Base-by-base conservation (phyloP, 2,329 filamentous ascomycete species). In the Colletotrichum sp. region DNA sequence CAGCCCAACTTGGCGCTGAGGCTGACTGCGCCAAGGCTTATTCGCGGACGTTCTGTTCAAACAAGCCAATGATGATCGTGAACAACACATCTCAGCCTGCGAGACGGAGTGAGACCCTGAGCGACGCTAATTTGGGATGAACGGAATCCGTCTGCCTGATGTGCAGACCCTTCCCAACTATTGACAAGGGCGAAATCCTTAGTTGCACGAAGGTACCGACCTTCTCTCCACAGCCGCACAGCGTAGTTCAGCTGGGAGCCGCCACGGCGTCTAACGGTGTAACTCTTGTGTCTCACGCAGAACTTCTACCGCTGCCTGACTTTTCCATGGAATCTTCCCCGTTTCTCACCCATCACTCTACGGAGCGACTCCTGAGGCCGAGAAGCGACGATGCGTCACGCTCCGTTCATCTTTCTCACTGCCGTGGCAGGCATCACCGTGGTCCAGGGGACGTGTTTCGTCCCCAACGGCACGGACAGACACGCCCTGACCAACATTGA, bases 401-500 rank as follows among this genome's bases (percentile, higher is more conserved):
- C 18, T 13, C 18, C 22, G 6, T 5, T 44, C 8, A 13, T 52
- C 48, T 13, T 52, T 12, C 26, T 70, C 0, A 6, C 36, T 18
- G 55, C 55, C 34, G 18, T 18, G 13, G n/a, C 57, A 36, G n/a
- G 68, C 24, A 70, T 16, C 12, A 59, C 36, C 18, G 57, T 15
- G 1, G 57, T 36, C 57, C 36, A 62, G 3, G 60, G 59, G 0
- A n/a, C 30, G 26, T 75, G 72, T 34, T 75, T 71, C 52, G n/a
- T 71, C 3, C 67, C 67, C 24, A 71, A 75, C 15, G 67, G 72
- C 44, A 57, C 67, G 2, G 28, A 65, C 12, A 39, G 72, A 26
- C 36, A 75, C 8, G 39, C 28, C 10, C 55, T 62, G 30, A 66
- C 34, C 9, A 63, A 75, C 26, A 30, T 34, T 12, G 34, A 16